phyloP scores from a whole-genome alignment of 2,329 filamentous ascomycete species.

The Westerdykella aurantiaca region DNA sequence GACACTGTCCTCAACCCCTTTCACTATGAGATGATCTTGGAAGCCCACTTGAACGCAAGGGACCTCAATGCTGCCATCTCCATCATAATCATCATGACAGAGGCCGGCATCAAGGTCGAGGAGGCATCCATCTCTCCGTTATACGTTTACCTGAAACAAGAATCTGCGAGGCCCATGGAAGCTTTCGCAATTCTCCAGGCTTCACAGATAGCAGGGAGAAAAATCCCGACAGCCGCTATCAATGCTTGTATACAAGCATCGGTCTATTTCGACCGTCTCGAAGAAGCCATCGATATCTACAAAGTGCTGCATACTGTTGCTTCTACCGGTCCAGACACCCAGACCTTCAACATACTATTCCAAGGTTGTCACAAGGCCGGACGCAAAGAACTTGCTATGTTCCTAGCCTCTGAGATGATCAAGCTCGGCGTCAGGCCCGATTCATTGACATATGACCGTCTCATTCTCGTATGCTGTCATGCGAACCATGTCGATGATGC shows the following conservation, averaged over 20 bases:
- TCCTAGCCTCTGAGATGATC: slow-evolving; percentile 58
- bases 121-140: slow-evolving; percentile 59
- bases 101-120: slow-evolving; percentile 54
- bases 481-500: slow-evolving; percentile 41
- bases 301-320: slow-evolving; percentile 53
- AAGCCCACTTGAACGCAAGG: slow-evolving; percentile 57
- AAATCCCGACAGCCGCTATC: slow-evolving; percentile 48
- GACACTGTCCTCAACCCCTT: slow-evolving; percentile 54
- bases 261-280: slow-evolving; percentile 41
- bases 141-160: slow-evolving; percentile 49
- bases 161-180: slow-evolving; percentile 43
- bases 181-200: slow-evolving; percentile 54
- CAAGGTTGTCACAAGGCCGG: slow-evolving; percentile 40
- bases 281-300: slow-evolving; percentile 55
- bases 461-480: slow-evolving; percentile 53
- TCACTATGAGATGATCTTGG: slow-evolving; percentile 76
- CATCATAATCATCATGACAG: slow-evolving; percentile 67
- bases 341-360: slow-evolving; percentile 59
- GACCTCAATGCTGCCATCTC: slow-evolving; percentile 63
- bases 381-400: slow-evolving; percentile 54
- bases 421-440: slow-evolving; percentile 51
- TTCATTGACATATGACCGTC: slow-evolving; percentile 55
- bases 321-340: slow-evolving; percentile 40
- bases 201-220: slow-evolving; percentile 46
- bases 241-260: slow-evolving; percentile 52